These are phyloP conservation scores for Lachnellula willkommii DNA, from an alignment of 2,329 filamentous ascomycete species.

Conservation along the genomic window DNA sequence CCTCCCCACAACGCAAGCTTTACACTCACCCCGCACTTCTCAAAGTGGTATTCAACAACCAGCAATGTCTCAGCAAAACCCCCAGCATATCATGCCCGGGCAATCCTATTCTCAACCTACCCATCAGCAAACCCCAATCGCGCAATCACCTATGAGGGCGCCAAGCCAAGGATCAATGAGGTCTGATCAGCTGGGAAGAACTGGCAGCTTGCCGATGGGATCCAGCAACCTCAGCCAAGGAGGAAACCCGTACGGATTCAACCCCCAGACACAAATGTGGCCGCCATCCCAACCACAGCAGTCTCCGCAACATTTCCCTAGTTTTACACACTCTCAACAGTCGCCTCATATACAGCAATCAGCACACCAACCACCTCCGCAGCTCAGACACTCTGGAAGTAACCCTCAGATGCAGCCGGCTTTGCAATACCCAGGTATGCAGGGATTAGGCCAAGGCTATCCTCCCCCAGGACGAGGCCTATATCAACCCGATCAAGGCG, in stretches of 20 bases:
- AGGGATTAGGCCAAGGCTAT: constrained; percentile 54
- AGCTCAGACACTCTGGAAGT: constrained; percentile 52
- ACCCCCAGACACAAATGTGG: constrained; percentile 58
- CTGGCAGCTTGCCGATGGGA: constrained; percentile 54
- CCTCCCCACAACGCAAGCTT: constrained; percentile 47
- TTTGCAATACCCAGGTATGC: constrained; percentile 61
- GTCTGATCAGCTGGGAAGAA: constrained; percentile 59
- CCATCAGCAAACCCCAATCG: constrained; percentile 65
- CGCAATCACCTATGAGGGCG: constrained; percentile 67
- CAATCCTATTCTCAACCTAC: constrained; percentile 66
- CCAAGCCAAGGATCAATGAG: constrained; percentile 55
- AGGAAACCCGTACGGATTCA: constrained; percentile 53
- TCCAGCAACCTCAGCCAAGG: constrained; percentile 48
- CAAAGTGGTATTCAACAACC: constrained; percentile 52
- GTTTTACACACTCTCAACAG: constrained; percentile 43
- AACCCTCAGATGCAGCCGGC: constrained; percentile 51
- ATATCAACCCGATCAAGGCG: constrained; percentile 57
- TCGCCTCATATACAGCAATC: constrained; percentile 38
- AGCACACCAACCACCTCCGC: constrained; percentile 53
- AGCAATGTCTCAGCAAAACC: constrained; percentile 37
- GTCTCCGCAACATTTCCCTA: constrained; percentile 52
- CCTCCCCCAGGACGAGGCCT: constrained; percentile 51
- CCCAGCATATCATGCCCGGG: constrained; percentile 40
- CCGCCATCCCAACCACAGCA: constrained; percentile 57
- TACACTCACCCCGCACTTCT: constrained; percentile 54